Conservation (phyloP, 331 rosid species). For the Telfairia occidentalis region DNA sequence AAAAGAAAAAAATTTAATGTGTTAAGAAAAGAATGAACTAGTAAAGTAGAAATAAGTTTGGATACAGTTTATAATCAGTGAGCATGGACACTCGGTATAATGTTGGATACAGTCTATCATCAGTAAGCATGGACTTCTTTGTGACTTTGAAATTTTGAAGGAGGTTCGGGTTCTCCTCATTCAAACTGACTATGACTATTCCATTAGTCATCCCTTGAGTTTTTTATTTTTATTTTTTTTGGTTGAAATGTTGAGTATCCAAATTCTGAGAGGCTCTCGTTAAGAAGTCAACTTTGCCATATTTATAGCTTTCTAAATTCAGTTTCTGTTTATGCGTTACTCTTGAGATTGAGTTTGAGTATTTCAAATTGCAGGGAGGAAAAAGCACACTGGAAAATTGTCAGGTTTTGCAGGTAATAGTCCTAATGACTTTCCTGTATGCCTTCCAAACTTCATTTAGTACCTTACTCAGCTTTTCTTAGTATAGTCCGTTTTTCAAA, state of each 20-base stretch:
- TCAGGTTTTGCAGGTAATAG: conserved; percentile 77
- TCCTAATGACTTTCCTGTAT: background rate
- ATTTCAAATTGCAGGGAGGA: conserved; percentile 61
- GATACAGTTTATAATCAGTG: background rate
- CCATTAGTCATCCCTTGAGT: background rate
- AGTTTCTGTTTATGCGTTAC: background rate
- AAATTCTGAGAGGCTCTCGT: background rate
- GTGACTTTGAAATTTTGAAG: background rate
- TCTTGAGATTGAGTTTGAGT: conserved; percentile 21
- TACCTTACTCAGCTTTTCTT: background rate
- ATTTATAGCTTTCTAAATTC: background rate
- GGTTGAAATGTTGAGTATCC: background rate
- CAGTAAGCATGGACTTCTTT: background rate
- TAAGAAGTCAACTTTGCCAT: background rate
- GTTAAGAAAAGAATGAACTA: background rate
- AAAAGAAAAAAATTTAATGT: background rate
- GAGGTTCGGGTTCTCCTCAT: background rate
- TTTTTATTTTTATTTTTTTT: background rate
- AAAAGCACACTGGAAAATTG: conserved; percentile 82
- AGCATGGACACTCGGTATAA: too few species aligned
- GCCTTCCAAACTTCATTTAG: background rate
- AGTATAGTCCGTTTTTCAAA: background rate
- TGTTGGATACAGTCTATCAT: background rate
- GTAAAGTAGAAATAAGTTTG: background rate
- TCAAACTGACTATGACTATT: background rate